These are phyloP conservation scores for Yamadazyma philogaea DNA, from an alignment of 805 yeast genomes.

Conservation along the genomic window DNA sequence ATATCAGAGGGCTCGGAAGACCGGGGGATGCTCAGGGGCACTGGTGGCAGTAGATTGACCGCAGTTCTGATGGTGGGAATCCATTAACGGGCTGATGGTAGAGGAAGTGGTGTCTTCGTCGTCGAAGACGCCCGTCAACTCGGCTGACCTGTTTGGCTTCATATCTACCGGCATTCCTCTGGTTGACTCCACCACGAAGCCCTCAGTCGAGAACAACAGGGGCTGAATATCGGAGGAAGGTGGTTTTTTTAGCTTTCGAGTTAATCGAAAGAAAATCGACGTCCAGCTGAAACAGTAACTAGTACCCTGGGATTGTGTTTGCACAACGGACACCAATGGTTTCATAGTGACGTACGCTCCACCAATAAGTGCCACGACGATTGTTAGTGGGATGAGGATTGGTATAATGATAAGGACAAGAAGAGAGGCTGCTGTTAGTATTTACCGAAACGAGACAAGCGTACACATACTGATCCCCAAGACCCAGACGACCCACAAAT, in stretches of 20 bases:
- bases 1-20: too few relatives aligned
- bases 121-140: background rate
- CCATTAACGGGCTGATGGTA: too few relatives aligned
- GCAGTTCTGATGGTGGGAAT: too few relatives aligned
- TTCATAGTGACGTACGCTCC: background rate
- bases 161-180: background rate
- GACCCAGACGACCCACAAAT: background rate
- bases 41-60: too few relatives aligned
- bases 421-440: background rate
- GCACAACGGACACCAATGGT: background rate
- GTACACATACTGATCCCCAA: slow-evolving; percentile 1
- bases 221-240: background rate
- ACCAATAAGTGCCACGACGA: background rate
- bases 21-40: too few relatives aligned
- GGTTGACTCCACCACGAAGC: background rate
- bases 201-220: background rate
- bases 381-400: background rate
- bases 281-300: background rate
- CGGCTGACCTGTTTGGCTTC: background rate
- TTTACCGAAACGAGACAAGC: background rate
- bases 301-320: background rate
- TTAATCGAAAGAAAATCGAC: background rate
- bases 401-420: background rate
- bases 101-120: background rate
- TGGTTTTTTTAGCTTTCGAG: background rate